Percentiles rank a stretch among this genome's conserved stretches.
phyloP scores from a whole-genome alignment of 768 basidiomycete genomes.

The Grammothele lineata region DNA sequence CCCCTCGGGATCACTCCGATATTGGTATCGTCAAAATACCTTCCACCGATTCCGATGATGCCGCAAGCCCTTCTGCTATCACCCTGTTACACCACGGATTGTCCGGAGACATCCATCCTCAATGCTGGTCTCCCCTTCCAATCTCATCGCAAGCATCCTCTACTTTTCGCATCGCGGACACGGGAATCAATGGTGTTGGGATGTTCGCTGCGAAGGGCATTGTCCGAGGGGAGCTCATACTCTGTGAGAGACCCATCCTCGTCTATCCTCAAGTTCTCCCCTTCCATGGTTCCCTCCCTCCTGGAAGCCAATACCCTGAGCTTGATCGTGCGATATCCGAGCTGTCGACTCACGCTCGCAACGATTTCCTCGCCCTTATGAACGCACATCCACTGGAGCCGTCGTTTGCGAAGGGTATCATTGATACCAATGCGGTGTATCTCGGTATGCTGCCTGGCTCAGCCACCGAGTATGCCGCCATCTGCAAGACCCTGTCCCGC shows the following conservation, averaged over 20 bases:
- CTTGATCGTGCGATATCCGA: neutral
- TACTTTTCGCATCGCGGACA: neutral
- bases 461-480: neutral
- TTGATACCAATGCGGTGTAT: constrained; percentile 9
- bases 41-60: too few relatives aligned
- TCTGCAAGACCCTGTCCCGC: constrained; percentile 5
- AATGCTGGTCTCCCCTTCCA: too few relatives aligned
- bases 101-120: too few relatives aligned
- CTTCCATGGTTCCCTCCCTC: neutral
- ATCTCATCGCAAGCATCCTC: too few relatives aligned
- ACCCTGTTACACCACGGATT: too few relatives aligned
- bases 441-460: neutral
- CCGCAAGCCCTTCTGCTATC: too few relatives aligned
- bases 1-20: too few relatives aligned
- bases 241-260: constrained; percentile 4
- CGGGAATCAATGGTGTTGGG: neutral
- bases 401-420: neutral
- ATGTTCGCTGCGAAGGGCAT: neutral
- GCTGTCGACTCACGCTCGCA: neutral
- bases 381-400: neutral
- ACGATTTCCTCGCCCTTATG: neutral
- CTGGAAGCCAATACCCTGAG: neutral
- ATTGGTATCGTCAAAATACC: too few relatives aligned
- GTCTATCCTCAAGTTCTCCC: constrained; percentile 6
- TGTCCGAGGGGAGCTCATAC: neutral